These are phyloP conservation scores for Lophiotrema nucula DNA, from an alignment of 495 filamentous ascomycete genomes.

Conservation along the genomic window DNA sequence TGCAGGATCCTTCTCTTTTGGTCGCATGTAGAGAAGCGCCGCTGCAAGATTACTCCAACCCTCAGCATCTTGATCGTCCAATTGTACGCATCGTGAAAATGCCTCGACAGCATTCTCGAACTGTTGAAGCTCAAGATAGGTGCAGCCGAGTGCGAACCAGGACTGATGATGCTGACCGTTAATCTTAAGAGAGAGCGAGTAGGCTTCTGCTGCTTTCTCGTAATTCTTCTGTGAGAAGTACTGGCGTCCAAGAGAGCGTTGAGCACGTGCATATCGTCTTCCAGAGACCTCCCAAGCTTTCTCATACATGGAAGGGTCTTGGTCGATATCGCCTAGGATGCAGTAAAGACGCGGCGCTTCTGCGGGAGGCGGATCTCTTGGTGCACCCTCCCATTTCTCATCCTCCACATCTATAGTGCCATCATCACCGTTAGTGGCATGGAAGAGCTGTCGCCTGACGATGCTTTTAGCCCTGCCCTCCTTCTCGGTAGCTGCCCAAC, in stretches of 20 bases:
- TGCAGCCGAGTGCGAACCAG: constrained; percentile 90
- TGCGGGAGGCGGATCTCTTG: constrained; percentile 66
- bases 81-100: constrained; percentile 73
- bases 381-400: constrained; percentile 48
- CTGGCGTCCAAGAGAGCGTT: constrained; percentile 79
- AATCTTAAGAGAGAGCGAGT: constrained; percentile 68
- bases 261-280: constrained; percentile 77
- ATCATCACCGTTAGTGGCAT: constrained; percentile 47
- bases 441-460: constrained; percentile 74
- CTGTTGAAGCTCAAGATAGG: constrained; percentile 69
- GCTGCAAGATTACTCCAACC: constrained; percentile 94
- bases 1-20: constrained; percentile 20
- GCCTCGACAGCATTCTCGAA: constrained; percentile 84
- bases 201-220: constrained; percentile 71
- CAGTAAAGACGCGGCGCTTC: constrained; percentile 89
- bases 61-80: constrained; percentile 85
- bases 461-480: constrained; percentile 80
- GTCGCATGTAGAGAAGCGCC: constrained; percentile 56
- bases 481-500: constrained; percentile 74
- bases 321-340: constrained; percentile 88
- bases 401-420: constrained; percentile 54
- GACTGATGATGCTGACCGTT: constrained; percentile 76
- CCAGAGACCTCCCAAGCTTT: constrained; percentile 87
- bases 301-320: constrained; percentile 69
- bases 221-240: constrained; percentile 64